Evolutionary conservation across 192 early-diverging fungal species (phyloP).

Genomic region (Backusella mclennaniae): DNA sequence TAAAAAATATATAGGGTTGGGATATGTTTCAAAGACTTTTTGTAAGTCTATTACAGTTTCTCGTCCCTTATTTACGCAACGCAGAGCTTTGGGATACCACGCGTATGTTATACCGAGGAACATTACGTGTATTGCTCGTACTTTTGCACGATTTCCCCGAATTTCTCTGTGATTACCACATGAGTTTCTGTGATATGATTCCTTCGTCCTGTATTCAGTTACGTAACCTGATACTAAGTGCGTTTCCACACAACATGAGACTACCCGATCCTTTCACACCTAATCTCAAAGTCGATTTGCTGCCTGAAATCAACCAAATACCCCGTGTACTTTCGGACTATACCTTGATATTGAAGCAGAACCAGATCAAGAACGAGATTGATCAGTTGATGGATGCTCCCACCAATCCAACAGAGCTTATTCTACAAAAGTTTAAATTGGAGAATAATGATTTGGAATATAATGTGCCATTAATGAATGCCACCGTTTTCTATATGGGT

Average conservation of each 20-base stretch:
- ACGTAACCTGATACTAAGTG: conserved; percentile 92
- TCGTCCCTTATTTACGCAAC: conserved; percentile 78
- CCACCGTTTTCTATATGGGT: conserved; percentile 87
- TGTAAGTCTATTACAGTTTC: conserved; percentile 78
- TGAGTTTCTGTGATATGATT: conserved; percentile 89
- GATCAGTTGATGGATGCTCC: not conserved
- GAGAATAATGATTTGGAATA: conserved; percentile 49
- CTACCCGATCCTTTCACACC: conserved; percentile 97
- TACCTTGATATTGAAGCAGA: conserved; percentile 50
- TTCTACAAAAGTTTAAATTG: not conserved
- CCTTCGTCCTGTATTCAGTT: conserved; percentile 91
- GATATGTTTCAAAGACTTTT: conserved; percentile 80
- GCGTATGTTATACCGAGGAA: conserved; percentile 85
- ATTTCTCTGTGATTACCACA: conserved; percentile 91
- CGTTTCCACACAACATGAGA: conserved; percentile 96
- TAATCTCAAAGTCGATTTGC: conserved; percentile 87
- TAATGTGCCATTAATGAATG: conserved; percentile 79
- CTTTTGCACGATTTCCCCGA: conserved; percentile 97
- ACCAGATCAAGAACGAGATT: conserved; percentile 55
- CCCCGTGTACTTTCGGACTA: conserved; percentile 88
- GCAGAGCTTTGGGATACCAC: conserved; percentile 69
- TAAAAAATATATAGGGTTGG: conserved; percentile 61
- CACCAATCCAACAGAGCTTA: not conserved
- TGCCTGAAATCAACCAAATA: conserved; percentile 84
- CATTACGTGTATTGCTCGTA: conserved; percentile 89